Evolutionary conservation across 2,329 filamentous ascomycete species (phyloP).

Genomic region (Eutypella sp.): DNA sequence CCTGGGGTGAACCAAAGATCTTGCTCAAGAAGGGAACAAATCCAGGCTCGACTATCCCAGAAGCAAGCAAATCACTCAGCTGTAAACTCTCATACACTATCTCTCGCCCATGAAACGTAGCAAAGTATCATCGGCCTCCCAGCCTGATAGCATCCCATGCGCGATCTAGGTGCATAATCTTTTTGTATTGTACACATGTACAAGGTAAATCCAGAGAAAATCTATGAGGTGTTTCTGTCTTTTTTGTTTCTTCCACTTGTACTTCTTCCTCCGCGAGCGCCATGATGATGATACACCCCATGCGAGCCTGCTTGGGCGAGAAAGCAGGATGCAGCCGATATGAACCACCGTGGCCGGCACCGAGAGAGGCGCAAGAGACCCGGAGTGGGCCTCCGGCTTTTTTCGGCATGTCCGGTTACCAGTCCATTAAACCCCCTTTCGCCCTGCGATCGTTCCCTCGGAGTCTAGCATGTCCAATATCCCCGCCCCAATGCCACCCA

Average conservation of each 20-base stretch:
- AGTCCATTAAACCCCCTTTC: conserved; percentile 1
- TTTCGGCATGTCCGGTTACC: conserved; percentile 2
- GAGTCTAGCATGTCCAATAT: conserved; percentile 25
- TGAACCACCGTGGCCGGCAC: neutral
- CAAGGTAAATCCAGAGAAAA: conserved; percentile 26
- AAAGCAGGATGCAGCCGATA: neutral
- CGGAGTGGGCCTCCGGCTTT: neutral
- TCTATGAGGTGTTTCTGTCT: conserved; percentile 21
- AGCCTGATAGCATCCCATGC: conserved; percentile 5
- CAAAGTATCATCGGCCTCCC: neutral
- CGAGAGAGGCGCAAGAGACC: too few species aligned
- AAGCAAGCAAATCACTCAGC: too few species aligned
- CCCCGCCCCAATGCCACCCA: conserved; percentile 16
- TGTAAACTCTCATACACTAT: too few species aligned
- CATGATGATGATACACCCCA: conserved; percentile 25
- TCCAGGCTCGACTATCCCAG: too few species aligned
- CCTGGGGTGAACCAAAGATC: too few species aligned
- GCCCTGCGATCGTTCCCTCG: conserved; percentile 6
- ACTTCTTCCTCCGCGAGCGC: too few species aligned
- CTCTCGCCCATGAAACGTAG: too few species aligned
- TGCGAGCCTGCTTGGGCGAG: conserved; percentile 1
- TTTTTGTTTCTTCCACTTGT: neutral
- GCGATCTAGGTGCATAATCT: conserved; percentile 16
- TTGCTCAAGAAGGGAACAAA: too few species aligned
- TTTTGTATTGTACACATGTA: conserved; percentile 30